phyloP scores from a whole-genome alignment of 148 eudicot species.

The Chenopodium berlandieri region DNA sequence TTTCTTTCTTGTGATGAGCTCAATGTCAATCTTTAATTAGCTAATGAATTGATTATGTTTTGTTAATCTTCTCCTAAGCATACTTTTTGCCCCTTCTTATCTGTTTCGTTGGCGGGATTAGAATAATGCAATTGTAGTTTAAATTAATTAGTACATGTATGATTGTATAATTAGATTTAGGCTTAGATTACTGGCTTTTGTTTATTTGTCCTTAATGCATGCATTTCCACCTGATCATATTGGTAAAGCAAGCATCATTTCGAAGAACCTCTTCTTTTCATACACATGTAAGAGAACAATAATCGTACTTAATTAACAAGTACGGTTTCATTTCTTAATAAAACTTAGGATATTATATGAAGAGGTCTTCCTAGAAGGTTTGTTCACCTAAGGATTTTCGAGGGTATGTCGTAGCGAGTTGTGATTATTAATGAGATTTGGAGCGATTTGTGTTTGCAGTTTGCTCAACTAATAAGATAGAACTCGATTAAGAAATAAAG shows the following conservation, averaged over 20 bases:
- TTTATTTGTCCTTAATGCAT: conserved; percentile 26
- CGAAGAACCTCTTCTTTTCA: neutral
- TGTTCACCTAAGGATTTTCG: neutral
- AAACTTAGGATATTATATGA: too few species aligned
- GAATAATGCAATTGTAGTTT: conserved; percentile 4
- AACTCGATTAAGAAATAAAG: too few species aligned
- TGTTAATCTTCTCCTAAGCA: conserved; percentile 24
- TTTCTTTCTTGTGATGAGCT: conserved; percentile 1
- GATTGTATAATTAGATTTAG: conserved; percentile 5
- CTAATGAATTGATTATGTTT: neutral
- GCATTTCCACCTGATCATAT: conserved; percentile 8
- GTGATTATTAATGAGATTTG: too few species aligned
- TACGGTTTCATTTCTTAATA: neutral
- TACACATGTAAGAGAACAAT: conserved; percentile 10
- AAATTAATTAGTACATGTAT: neutral
- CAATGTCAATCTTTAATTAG: conserved; percentile 15
- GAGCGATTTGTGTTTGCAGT: too few species aligned
- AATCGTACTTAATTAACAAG: neutral
- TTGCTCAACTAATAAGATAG: too few species aligned
- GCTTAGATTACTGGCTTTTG: conserved; percentile 22
- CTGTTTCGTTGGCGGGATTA: conserved; percentile 27
- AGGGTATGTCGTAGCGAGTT: neutral
- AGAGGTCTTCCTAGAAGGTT: neutral
- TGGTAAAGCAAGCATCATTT: conserved; percentile 14
- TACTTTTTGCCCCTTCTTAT: conserved; percentile 25